A percentile compares a stretch with the other conserved stretches of the same genome.
phyloP scores from a whole-genome alignment of 2,329 filamentous ascomycete genomes.

The Cladosporium sp. region DNA sequence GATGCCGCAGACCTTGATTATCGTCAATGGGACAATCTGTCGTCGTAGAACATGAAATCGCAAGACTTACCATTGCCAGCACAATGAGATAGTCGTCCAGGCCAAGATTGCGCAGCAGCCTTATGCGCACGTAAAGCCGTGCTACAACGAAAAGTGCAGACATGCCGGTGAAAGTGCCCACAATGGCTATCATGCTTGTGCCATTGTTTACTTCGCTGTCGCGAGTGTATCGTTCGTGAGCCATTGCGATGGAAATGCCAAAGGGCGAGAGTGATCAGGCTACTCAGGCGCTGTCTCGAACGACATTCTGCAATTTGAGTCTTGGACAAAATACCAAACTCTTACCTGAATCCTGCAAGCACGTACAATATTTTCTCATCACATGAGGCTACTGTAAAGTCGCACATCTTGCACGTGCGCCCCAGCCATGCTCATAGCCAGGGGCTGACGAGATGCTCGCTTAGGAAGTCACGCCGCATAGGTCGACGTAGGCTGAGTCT shows the following conservation, averaged over 20 bases:
- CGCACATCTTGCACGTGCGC: no score
- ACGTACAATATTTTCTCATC: no score
- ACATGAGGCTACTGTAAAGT: no score
- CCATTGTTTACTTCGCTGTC: not conserved
- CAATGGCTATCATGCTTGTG: not conserved
- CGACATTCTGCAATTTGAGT: no score
- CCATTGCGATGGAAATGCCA: not conserved
- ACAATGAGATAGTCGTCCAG: conserved; percentile 8
- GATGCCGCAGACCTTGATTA: not conserved
- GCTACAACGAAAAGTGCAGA: conserved; percentile 3
- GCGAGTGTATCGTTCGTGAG: not conserved
- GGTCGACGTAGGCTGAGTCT: no score
- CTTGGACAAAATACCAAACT: no score
- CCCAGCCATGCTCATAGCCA: no score
- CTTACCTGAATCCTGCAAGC: not conserved
- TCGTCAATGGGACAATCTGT: not conserved
- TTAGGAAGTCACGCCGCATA: no score
- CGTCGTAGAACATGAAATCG: no score
- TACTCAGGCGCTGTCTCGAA: no score
- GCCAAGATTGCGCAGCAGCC: not conserved
- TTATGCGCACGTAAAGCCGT: conserved; percentile 2
- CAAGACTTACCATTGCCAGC: not conserved
- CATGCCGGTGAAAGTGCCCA: not conserved
- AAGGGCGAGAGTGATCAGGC: no score
- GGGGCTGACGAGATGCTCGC: no score